A percentile compares a stretch with the other conserved stretches of the same genome.
Evolutionary conservation across 768 basidiomycete species (phyloP).

Genomic region (Xanthoconium purpureum): DNA sequence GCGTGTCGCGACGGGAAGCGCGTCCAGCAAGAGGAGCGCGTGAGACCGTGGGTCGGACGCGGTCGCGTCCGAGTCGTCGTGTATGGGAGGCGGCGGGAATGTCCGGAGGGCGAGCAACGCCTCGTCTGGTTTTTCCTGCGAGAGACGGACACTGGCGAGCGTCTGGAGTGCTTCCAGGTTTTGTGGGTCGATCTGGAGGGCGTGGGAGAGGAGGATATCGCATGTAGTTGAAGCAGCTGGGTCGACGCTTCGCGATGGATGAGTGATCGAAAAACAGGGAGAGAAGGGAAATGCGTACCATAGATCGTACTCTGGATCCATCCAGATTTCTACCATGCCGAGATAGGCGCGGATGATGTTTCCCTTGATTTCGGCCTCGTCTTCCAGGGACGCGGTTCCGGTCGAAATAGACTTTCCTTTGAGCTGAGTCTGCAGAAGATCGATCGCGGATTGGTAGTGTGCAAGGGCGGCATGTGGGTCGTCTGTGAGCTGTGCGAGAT

Average conservation of each 20-base stretch:
- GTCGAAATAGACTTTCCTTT: constrained; percentile 66
- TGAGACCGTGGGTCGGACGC: constrained; percentile 29
- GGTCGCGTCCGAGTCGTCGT: background rate
- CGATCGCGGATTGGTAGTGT: constrained; percentile 80
- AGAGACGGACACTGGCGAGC: constrained; percentile 84
- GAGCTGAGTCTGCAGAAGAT: constrained; percentile 61
- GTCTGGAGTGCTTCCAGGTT: constrained; percentile 79
- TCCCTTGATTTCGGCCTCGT: constrained; percentile 48
- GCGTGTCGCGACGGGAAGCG: constrained; percentile 63
- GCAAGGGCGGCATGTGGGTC: constrained; percentile 69
- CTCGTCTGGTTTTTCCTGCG: constrained; percentile 80
- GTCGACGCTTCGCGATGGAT: constrained; percentile 57
- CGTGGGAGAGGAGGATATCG: constrained; percentile 70
- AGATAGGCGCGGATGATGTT: constrained; percentile 78
- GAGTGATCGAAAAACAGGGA: background rate
- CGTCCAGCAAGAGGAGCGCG: constrained; percentile 30
- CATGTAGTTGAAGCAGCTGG: constrained; percentile 79
- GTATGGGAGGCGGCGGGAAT: constrained; percentile 16
- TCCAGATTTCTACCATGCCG: constrained; percentile 94
- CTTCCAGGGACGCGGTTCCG: constrained; percentile 32
- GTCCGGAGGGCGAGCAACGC: constrained; percentile 46
- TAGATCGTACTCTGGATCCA: constrained; percentile 85
- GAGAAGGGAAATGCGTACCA: constrained; percentile 50
- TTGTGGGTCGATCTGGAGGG: constrained; percentile 67
- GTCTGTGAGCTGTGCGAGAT: constrained; percentile 83